Base-by-base conservation (phyloP, 768 basidiomycete species). In the Leucosporidium yakuticum region DNA sequence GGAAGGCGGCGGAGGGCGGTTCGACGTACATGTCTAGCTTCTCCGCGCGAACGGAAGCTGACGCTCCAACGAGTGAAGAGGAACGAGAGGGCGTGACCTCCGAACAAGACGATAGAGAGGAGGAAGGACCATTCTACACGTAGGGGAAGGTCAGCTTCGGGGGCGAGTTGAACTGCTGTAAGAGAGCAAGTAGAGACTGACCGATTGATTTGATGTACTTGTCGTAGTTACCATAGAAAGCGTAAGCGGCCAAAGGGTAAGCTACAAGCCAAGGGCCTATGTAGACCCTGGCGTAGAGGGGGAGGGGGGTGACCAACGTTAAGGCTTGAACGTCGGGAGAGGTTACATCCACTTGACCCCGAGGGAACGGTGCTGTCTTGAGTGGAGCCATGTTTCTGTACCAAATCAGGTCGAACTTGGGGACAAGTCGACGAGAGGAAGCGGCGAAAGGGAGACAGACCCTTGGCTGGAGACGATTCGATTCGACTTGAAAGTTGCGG, bases 121-220 rank as follows among this genome's bases (percentile, higher is more conserved):
- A 98, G 84, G 77, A 98, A 99, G 0, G 96, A 95, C 94, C 94
- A 98, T 78, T 98, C 95, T 80, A 95, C 92, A 65, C 89, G 23
- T 17, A 19, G n/a, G 34, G 20, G 31, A 20, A 36, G n/a, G 59
- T 60, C 29, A 59, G 64, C 34, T 58, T 44, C 39, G 39, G 39
- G 8, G 2, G 6, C 17, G 3, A 3, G 3, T 8, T 15, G 34
- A 36, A 12, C 5, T 6, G 34, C 39, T 44, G 39, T 44, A 44
- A 2, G 14, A 15, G 39, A 44, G 20, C 36, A 23, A 11, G n/a
- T 32, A n/a, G 23, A 2, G n/a, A n/a, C 64, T 47, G 27, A 69
- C 68, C 68, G 59, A 73, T 73, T n/a, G 60, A 63, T 76, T 87
- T 84, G 63, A 97, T 81, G 89, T 90, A 96, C 69, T 87, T 81